phyloP scores from a whole-genome alignment of 2,329 filamentous ascomycete genomes.

The Penicillium crustosum region DNA sequence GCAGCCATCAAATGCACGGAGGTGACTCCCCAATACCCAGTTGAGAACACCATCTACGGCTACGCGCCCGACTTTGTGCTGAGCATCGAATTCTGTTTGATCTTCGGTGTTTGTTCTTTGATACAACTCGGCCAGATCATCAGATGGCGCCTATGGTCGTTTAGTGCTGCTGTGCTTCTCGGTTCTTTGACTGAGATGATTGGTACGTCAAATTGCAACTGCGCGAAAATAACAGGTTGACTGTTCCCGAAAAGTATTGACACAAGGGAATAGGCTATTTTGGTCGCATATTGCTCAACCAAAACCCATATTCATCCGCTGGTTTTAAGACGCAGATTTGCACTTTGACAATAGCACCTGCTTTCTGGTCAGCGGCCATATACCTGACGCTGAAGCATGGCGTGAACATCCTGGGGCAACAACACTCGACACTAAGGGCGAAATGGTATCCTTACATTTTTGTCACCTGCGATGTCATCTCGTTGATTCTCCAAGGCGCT shows the following conservation, averaged over 20 bases:
- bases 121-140: background rate
- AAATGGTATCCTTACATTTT: background rate
- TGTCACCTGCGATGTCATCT: background rate
- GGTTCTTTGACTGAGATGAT: background rate
- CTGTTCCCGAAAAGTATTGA: background rate
- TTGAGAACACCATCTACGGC: background rate
- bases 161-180: background rate
- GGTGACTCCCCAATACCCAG: background rate
- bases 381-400: background rate
- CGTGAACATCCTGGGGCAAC: background rate
- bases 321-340: background rate
- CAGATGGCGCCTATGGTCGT: background rate
- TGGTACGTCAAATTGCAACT: background rate
- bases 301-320: background rate
- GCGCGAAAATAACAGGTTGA: accelerated
- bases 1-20: background rate
- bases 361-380: background rate
- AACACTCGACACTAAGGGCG: background rate
- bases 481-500: background rate
- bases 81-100: background rate
- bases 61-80: background rate
- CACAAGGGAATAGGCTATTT: background rate
- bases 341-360: background rate
- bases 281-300: background rate
- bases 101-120: background rate